Evolutionary conservation across 768 basidiomycete genomes (phyloP), one percentile per base, ranked within the genome.

Genomic region (Boletus rufocinnamomeus): DNA sequence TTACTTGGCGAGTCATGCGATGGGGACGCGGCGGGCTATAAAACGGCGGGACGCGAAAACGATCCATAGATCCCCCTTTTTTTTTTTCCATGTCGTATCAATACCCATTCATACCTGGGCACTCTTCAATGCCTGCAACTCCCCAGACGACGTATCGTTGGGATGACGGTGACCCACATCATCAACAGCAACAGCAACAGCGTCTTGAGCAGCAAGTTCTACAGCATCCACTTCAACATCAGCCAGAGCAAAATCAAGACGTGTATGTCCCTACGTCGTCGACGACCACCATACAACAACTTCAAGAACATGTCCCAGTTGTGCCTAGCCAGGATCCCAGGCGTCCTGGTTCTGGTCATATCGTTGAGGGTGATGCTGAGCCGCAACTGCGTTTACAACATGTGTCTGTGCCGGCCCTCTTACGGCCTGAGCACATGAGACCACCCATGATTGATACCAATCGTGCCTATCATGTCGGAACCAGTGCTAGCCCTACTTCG

Each of bases 11-110:
- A 74, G 68, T 74, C 72, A 69, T 61, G 58, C n/a, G 61, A 40
- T 21, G 41, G 25, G 14, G 34, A 14, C 44, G 17, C 46, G 59
- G 56, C 54, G 64, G 58, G 48, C 44, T 72, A 72, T 75, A 73
- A 79, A 72, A 76, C 56, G 56, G 52, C 60, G 66, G 61, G 59
- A 57, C 57, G 59, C 34, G 59, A 61, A 67, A 60, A 64, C 58
- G 47, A 16, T 9, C 54, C 13, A 1, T 50, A 62, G 43, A 62
- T 58, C 66, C 63, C 66, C 69, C 73, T 65, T 67, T 67, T 66
- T 63, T 27, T 63, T 68, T 68, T 62, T 63, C 69, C 72, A 82
- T 82, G 81, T 81, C 82, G 68, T 82, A 78, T 73, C 76, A 77
- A 61, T 78, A 69, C 63, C 77, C 79, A 63, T 79, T 76, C 72